Conservation (phyloP, 1,284 basidiomycete genomes). For the Stygiomarasmius scandens region DNA sequence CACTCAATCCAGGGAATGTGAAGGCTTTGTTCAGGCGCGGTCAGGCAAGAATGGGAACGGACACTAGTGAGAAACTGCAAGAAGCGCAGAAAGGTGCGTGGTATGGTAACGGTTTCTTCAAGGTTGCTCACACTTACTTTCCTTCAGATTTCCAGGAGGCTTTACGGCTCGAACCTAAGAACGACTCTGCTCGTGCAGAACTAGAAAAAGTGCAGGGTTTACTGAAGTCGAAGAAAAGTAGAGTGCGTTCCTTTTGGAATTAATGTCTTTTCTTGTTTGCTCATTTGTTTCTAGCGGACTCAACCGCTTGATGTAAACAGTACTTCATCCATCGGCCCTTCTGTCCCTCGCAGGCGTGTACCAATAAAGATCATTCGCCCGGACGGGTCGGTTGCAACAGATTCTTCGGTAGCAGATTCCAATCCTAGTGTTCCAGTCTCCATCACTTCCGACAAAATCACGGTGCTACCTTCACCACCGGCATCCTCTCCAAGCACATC, state of each 20-base stretch:
- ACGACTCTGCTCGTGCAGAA: slow-evolving; percentile 60
- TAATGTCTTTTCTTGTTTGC: neutral
- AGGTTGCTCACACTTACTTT: slow-evolving; percentile 4
- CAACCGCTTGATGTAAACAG: slow-evolving; percentile 13
- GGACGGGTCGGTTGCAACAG: slow-evolving; percentile 14
- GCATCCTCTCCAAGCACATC: slow-evolving; percentile 8
- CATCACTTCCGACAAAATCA: neutral
- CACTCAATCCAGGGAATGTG: slow-evolving; percentile 55
- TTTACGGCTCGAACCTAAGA: slow-evolving; percentile 57
- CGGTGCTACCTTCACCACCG: neutral
- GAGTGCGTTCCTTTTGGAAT: neutral
- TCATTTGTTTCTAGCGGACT: neutral
- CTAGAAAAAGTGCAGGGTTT: slow-evolving; percentile 35
- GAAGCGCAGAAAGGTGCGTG: slow-evolving; percentile 61
- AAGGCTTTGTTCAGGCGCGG: slow-evolving; percentile 76
- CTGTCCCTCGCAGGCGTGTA: slow-evolving; percentile 54
- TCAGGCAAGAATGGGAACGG: slow-evolving; percentile 62
- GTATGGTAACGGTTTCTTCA: neutral
- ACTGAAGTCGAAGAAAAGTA: neutral
- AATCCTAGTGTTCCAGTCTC: neutral
- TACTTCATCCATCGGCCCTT: slow-evolving; percentile 25
- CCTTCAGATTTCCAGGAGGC: slow-evolving; percentile 61
- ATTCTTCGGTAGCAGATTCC: neutral
- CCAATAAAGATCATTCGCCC: slow-evolving; percentile 70
- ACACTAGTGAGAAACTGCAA: slow-evolving; percentile 37